Evolutionary conservation across 2,329 filamentous ascomycete species (phyloP).

Genomic region (Xylariales sp.): DNA sequence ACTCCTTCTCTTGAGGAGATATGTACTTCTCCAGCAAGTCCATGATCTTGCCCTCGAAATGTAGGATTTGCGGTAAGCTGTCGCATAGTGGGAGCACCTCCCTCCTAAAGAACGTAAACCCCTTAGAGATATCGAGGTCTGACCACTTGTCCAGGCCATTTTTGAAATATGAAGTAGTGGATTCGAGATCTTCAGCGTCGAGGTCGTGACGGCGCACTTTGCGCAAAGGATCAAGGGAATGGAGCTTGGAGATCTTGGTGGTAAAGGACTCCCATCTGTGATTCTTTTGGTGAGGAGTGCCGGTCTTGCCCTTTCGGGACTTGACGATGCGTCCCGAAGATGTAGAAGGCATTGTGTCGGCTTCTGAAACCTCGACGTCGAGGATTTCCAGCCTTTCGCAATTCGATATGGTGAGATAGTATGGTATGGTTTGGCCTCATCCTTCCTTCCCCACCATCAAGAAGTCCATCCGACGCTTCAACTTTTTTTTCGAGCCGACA

Average conservation of each 20-base stretch:
- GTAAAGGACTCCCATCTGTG: conserved; percentile 92
- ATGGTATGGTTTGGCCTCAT: conserved; percentile 7
- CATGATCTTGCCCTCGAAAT: conserved; percentile 85
- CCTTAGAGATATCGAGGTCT: conserved; percentile 83
- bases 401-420: background rate
- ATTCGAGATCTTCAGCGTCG: conserved; percentile 70
- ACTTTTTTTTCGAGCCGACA: conserved; percentile 19
- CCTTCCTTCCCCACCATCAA: conserved; percentile 17
- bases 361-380: background rate
- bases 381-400: background rate
- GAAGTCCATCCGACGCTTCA: conserved; percentile 13
- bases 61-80: conserved; percentile 84
- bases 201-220: conserved; percentile 80
- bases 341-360: conserved; percentile 52
- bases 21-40: conserved; percentile 71
- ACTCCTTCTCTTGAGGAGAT: conserved; percentile 69
- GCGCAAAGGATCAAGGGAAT: conserved; percentile 84
- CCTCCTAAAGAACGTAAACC: conserved; percentile 72
- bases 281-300: conserved; percentile 72
- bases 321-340: conserved; percentile 65
- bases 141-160: conserved; percentile 81
- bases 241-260: conserved; percentile 83
- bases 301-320: conserved; percentile 63
- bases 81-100: conserved; percentile 76
- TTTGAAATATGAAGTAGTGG: conserved; percentile 81